A percentile compares a stretch with the other conserved stretches of the same genome.
phyloP scores from a whole-genome alignment of 345 rosid genomes.

The Citrus cavaleriei region DNA sequence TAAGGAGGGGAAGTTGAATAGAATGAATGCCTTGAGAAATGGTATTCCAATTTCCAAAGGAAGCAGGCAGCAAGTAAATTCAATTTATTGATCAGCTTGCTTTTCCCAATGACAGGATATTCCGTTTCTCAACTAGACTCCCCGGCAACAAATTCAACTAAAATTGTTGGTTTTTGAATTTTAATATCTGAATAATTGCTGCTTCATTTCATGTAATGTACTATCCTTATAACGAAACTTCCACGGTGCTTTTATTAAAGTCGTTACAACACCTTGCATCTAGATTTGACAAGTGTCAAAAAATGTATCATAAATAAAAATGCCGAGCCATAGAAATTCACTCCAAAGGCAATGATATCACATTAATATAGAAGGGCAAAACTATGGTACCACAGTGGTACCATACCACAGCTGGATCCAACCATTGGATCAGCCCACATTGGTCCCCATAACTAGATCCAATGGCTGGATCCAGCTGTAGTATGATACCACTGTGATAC shows the following conservation, averaged over 20 bases:
- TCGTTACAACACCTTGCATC: background rate
- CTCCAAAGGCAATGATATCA: background rate
- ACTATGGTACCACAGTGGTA: too few species aligned
- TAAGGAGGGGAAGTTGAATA: background rate
- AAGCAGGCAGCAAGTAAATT: background rate
- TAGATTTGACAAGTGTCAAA: background rate
- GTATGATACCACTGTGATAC: too few species aligned
- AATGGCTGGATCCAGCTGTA: too few species aligned
- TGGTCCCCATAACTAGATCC: too few species aligned
- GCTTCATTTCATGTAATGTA: too few species aligned
- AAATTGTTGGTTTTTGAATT: background rate
- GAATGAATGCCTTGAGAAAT: conserved; percentile 20
- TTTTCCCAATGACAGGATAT: background rate
- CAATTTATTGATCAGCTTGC: conserved; percentile 9
- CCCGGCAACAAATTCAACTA: background rate
- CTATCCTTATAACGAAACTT: too few species aligned
- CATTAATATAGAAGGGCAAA: background rate
- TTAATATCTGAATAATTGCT: background rate
- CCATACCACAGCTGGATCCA: too few species aligned
- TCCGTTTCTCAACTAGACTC: background rate
- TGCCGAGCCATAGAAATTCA: background rate
- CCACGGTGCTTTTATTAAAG: too few species aligned
- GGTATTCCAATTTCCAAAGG: conserved; percentile 23
- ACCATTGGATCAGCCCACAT: too few species aligned
- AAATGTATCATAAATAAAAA: background rate